phyloP scores from a whole-genome alignment of 2,329 filamentous ascomycete genomes.

The Xylaria hypoxylon region DNA sequence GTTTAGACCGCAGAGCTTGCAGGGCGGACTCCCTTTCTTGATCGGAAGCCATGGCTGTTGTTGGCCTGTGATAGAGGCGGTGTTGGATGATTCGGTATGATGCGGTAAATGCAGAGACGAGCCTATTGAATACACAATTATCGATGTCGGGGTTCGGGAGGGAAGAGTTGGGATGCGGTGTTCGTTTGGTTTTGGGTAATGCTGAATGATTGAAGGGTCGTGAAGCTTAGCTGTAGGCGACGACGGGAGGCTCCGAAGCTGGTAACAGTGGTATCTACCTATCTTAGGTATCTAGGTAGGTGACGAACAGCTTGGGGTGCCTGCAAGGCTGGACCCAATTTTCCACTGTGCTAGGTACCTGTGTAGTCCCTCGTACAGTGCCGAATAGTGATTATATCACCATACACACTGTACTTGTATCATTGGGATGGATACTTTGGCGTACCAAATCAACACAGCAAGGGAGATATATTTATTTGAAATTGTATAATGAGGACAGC shows the following conservation, averaged over 20 bases:
- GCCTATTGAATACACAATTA: not conserved
- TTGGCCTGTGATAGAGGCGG: slow-evolving; percentile 29
- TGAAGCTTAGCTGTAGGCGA: slow-evolving; percentile 22
- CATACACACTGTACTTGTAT: not conserved
- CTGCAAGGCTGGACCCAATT: slow-evolving; percentile 38
- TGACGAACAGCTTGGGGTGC: slow-evolving; percentile 45
- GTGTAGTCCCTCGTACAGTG: too few species aligned
- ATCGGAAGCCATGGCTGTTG: slow-evolving; percentile 62
- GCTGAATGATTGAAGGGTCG: slow-evolving; percentile 5
- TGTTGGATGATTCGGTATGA: slow-evolving; percentile 17
- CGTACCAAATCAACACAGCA: too few species aligned
- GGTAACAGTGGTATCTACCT: not conserved
- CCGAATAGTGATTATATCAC: too few species aligned
- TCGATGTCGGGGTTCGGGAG: not conserved
- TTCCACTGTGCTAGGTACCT: too few species aligned
- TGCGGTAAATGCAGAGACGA: not conserved
- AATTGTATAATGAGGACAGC: not conserved
- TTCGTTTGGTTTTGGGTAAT: slow-evolving; percentile 4
- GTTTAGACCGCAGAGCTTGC: slow-evolving; percentile 80
- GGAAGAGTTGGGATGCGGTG: not conserved
- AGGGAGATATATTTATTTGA: too few species aligned
- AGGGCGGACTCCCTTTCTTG: slow-evolving; percentile 76
- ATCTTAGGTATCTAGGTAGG: slow-evolving; percentile 18
- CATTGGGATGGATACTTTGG: too few species aligned
- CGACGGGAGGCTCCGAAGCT: slow-evolving; percentile 30